Percentiles rank a stretch among this genome's conserved stretches.
phyloP scores from a whole-genome alignment of 2,329 filamentous ascomycete genomes.

The Penicillium olsonii region DNA sequence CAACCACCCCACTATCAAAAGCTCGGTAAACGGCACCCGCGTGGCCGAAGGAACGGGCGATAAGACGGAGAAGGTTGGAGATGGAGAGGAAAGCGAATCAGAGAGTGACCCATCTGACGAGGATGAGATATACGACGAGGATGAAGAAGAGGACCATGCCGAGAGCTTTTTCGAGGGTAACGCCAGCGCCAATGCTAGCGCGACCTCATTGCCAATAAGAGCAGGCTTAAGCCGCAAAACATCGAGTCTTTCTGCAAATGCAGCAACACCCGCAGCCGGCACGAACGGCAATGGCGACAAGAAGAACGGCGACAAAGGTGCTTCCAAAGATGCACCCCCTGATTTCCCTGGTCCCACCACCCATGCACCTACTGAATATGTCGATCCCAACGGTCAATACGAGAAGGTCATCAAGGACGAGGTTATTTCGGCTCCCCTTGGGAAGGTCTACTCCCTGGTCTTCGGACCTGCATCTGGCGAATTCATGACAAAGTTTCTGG shows the following conservation, averaged over 20 bases:
- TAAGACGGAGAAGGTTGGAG: conserved; percentile 78
- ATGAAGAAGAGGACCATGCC: conserved; percentile 53
- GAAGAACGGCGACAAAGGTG: conserved; percentile 53
- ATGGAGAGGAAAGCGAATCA: conserved; percentile 64
- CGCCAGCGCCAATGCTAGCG: conserved; percentile 57
- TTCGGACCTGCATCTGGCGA: conserved; percentile 78
- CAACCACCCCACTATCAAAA: conserved; percentile 87
- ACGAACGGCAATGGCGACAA: conserved; percentile 34
- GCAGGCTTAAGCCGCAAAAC: conserved; percentile 66
- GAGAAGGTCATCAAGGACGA: conserved; percentile 86
- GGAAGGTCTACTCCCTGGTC: conserved; percentile 84
- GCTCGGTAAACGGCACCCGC: conserved; percentile 83
- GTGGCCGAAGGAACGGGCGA: conserved; percentile 81
- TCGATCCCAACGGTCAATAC: conserved; percentile 75
- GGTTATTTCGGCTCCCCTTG: conserved; percentile 79
- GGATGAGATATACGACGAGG: conserved; percentile 59
- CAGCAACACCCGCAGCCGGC: conserved; percentile 40
- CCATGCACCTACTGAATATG: conserved; percentile 83
- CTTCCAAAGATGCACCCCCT: conserved; percentile 33
- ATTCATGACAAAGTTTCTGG: conserved; percentile 85
- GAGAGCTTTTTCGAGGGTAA: conserved; percentile 63
- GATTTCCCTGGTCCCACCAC: conserved; percentile 85
- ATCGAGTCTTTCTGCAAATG: conserved; percentile 54
- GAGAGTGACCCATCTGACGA: conserved; percentile 77
- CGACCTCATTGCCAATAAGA: conserved; percentile 50